These are phyloP conservation scores for Guadua angustifolia DNA, from an alignment of 176 grass and related monocot species.

Conservation along the genomic window DNA sequence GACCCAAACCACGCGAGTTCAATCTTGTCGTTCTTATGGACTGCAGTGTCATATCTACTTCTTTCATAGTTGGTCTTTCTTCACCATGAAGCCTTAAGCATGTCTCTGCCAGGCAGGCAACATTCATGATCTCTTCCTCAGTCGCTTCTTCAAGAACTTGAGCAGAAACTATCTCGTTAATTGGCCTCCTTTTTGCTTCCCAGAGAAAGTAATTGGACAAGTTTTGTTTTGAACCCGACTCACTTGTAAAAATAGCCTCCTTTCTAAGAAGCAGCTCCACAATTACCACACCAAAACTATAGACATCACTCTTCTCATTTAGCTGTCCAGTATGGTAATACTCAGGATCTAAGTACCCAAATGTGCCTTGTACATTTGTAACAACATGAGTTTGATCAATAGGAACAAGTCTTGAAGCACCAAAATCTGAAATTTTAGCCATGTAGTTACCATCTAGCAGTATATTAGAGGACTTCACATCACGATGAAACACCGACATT, in stretches of 20 bases:
- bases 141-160: not conserved
- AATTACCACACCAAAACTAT: not conserved
- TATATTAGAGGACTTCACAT: not conserved
- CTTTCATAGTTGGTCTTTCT: not conserved
- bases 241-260: constrained; percentile 4
- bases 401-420: not conserved
- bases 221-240: not conserved
- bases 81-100: not conserved
- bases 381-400: not conserved
- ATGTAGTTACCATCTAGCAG: not conserved
- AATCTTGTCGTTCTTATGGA: not conserved
- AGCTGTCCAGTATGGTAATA: not conserved
- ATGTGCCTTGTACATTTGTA: not conserved
- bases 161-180: not conserved
- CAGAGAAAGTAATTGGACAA: not conserved
- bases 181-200: not conserved
- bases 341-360: not conserved
- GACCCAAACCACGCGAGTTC: not conserved
- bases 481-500: not conserved
- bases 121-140: not conserved
- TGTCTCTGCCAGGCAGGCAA: not conserved
- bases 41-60: not conserved
- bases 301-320: not conserved
- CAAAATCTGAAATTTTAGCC: not conserved
- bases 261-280: not conserved